Base-by-base conservation (phyloP, 2,329 filamentous ascomycete species). In the Colletotrichum cuscutae region DNA sequence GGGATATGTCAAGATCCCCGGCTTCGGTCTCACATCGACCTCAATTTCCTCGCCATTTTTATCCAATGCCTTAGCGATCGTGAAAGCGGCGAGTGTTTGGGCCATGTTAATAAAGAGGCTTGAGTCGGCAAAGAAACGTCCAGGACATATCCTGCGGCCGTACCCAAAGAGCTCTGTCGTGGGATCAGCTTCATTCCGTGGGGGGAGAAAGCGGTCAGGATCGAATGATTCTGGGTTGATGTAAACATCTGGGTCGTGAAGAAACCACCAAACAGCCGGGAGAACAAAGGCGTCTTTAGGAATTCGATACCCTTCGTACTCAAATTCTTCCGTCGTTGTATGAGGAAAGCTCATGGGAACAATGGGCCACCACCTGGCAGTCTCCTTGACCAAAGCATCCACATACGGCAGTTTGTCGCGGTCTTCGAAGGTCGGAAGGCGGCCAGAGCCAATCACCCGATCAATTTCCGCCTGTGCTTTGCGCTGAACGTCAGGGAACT, bases 191-290 rank as follows among this genome's bases (percentile, higher is more conserved):
- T 80, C 79, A 0, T 78, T 77, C 1, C 77, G 72, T 6, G 79
- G 77, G 6, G 63, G 56, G 1, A 85, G 74, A 73, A 77, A 84
- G 0, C 82, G 77, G 1, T 80, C 79, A 0, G 82, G 82, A 30
- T 81, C 75, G 26, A 84, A 84, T 1, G 28, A 15, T 5, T 71
- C 73, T 0, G 82, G 82, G 11, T 81, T 63, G 0, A 88, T 85
- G 79, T 95, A 94, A 1, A 89, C 89, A 46, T 91, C 89, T 2
- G 90, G 88, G 77, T 95, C 92, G 80, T 94, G 92, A 28, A 91
- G 87, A 19, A 82, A 77, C 76, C 75, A 81, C 9, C 76, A 80
- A 0, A 72, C 63, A 1, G 78, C 58, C 1, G 81, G 80, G 49
- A 81, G 11, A 19, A 75, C 22, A 15, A 70, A 49, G 11, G 66